phyloP scores from a whole-genome alignment of 2,329 filamentous ascomycete species.

The Botrytis sinoallii region DNA sequence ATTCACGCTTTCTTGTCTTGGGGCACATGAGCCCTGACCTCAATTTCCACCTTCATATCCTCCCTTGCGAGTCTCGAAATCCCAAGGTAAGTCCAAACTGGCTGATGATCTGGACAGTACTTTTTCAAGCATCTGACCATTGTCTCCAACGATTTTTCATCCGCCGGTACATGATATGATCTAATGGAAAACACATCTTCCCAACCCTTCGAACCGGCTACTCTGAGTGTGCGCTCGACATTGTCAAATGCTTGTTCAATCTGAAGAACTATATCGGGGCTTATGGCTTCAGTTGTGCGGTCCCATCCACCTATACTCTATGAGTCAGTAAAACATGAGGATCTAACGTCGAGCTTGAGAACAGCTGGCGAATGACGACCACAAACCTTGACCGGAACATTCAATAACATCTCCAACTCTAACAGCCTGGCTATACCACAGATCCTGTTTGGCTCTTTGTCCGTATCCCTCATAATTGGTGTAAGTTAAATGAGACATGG shows the following conservation, averaged over 20 bases:
- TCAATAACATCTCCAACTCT: conserved; percentile 48
- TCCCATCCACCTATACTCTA: conserved; percentile 39
- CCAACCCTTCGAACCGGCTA: conserved; percentile 56
- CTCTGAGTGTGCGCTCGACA: conserved; percentile 49
- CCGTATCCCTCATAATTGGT: not conserved
- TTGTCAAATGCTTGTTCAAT: conserved; percentile 51
- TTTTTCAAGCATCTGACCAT: not conserved
- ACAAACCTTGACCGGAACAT: conserved; percentile 46
- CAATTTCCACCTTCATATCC: conserved; percentile 46
- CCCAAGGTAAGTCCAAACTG: not conserved
- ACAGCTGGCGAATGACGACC: not conserved
- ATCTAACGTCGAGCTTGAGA: not conserved
- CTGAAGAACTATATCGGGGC: conserved; percentile 43
- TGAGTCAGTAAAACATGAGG: not conserved
- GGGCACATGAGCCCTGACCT: conserved; percentile 49
- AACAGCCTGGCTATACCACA: conserved; percentile 47
- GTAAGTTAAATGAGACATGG: not conserved
- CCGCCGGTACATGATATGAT: conserved; percentile 46
- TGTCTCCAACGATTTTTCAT: conserved; percentile 19
- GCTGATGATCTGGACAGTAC: not conserved
- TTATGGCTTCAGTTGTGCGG: conserved; percentile 28
- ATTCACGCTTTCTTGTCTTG: conserved; percentile 9
- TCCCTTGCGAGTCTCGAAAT: not conserved
- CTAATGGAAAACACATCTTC: conserved; percentile 51
- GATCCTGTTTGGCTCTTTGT: not conserved